Conservation (phyloP, 768 basidiomycete genomes). For the Lentinus tigrinus region DNA sequence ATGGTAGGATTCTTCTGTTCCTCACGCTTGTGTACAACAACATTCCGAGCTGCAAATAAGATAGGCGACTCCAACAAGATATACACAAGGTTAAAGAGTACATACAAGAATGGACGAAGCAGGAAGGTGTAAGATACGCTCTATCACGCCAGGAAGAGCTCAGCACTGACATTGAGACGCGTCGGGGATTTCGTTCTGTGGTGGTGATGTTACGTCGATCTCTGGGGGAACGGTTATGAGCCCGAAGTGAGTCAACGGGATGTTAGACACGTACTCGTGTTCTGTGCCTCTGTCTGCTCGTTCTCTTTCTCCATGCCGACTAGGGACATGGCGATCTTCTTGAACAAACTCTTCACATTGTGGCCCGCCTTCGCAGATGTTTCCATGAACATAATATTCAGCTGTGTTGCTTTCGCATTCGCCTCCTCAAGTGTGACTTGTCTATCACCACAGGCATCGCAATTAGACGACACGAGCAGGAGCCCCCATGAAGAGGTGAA, state of each 20-base stretch:
- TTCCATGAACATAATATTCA: slow-evolving; percentile 98
- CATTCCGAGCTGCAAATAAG: slow-evolving; percentile 7
- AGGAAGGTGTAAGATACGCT: slow-evolving; percentile 7
- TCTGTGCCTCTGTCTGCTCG: slow-evolving; percentile 47
- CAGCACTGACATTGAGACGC: slow-evolving; percentile 86
- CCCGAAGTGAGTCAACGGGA: background rate
- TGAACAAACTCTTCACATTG: slow-evolving; percentile 98
- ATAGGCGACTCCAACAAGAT: background rate
- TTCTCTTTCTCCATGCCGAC: slow-evolving; percentile 92
- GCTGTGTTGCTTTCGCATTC: slow-evolving; percentile 83
- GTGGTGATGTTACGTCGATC: slow-evolving; percentile 86
- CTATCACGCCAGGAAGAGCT: slow-evolving; percentile 24
- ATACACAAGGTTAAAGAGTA: slow-evolving; percentile 3
- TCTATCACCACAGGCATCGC: slow-evolving; percentile 41
- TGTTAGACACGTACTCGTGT: slow-evolving; percentile 38
- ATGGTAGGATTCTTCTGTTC: background rate
- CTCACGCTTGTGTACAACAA: slow-evolving; percentile 7
- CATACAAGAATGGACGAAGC: slow-evolving; percentile 13
- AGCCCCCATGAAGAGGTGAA: background rate
- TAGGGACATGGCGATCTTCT: slow-evolving; percentile 98
- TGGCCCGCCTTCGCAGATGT: slow-evolving; percentile 99
- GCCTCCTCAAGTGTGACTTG: slow-evolving; percentile 99
- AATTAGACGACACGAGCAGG: background rate
- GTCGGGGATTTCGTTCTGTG: slow-evolving; percentile 70
- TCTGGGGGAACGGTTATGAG: slow-evolving; percentile 43